These are phyloP conservation scores for Manihot esculenta DNA, from an alignment of 441 rosid species.

Conservation along the genomic window DNA sequence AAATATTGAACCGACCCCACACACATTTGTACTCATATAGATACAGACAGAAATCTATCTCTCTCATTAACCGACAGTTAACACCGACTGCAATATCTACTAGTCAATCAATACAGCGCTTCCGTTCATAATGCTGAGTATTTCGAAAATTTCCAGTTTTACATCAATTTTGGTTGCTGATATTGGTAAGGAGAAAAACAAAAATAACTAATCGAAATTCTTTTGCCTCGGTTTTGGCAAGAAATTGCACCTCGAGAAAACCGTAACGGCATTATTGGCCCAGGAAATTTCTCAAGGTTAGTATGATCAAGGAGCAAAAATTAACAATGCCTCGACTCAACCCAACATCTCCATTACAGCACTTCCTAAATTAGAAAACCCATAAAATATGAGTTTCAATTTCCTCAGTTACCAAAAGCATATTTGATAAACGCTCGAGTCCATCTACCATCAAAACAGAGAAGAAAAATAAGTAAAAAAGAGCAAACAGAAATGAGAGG, in stretches of 20 bases:
- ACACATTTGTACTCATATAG: not conserved
- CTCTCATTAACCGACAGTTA: not conserved
- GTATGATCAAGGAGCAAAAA: not conserved
- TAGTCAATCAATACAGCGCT: not conserved
- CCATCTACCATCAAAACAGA: not conserved
- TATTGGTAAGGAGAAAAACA: not conserved
- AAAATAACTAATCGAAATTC: not conserved
- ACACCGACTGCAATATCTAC: not conserved
- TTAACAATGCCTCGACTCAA: not conserved
- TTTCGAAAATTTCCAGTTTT: not conserved
- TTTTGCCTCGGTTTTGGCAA: not conserved
- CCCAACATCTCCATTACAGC: not conserved
- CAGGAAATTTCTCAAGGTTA: not conserved
- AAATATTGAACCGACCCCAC: not conserved
- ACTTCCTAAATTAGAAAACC: not conserved
- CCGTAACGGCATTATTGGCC: not conserved
- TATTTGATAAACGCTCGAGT: not conserved
- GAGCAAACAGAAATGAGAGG: conserved; percentile 4
- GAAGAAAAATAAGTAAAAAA: not conserved
- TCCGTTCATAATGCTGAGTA: not conserved
- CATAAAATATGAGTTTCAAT: not conserved
- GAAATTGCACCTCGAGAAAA: not conserved
- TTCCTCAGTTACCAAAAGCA: conserved; percentile 4
- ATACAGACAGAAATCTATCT: not conserved
- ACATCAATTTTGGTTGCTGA: not conserved